Base-by-base conservation (phyloP, 768 basidiomycete genomes). In the Postia placenta region DNA sequence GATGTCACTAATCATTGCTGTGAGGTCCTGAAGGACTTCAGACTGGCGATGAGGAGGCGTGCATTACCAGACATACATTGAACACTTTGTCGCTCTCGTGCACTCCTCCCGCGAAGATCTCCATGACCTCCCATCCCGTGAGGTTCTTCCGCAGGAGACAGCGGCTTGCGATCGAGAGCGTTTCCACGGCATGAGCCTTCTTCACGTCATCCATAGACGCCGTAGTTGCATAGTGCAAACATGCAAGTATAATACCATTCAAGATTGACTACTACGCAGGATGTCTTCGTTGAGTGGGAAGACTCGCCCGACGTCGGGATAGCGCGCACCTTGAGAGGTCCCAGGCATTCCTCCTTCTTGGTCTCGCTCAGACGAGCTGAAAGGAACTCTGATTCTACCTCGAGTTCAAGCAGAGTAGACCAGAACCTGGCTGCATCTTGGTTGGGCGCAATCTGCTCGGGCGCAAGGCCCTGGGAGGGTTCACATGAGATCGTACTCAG, bases 81-180 rank as follows among this genome's bases (percentile, higher is more conserved):
- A 87, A 85, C 11, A 79, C 68, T 15, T 50, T 54, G 59, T 86
- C 84, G 45, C 81, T 83, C 45, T 75, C 68, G 11, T 64, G 67
- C 4, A 83, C 79, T 37, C 76, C 77, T 12, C 81, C 80, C 2
- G 81, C 81, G 38, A 85, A 73, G 20, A 83, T 61, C 35, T 85
- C 78, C 83, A 87, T 87, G 5, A 80, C 73, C 57, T 87, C 85
- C 81, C 80, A 85, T 25, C 85, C 85, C 3, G 78, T 72, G 1
- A 79, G 61, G 47, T 76, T 75, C 64, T 85, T 85, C 30, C 67
- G 67, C 45, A 86, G 66, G 15, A 83, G 59, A 46, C 68, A 68
- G 9, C 74, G 71, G 19, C 76, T 58, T 3, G 79, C 26, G 12
- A 80, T 63, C 0, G 72, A 64, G 28, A 84, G 62, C 1, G 78